A percentile compares a stretch with the other conserved stretches of the same genome.
Conservation (phyloP, 1,284 basidiomycete species). For the Pterulicium gracile region DNA sequence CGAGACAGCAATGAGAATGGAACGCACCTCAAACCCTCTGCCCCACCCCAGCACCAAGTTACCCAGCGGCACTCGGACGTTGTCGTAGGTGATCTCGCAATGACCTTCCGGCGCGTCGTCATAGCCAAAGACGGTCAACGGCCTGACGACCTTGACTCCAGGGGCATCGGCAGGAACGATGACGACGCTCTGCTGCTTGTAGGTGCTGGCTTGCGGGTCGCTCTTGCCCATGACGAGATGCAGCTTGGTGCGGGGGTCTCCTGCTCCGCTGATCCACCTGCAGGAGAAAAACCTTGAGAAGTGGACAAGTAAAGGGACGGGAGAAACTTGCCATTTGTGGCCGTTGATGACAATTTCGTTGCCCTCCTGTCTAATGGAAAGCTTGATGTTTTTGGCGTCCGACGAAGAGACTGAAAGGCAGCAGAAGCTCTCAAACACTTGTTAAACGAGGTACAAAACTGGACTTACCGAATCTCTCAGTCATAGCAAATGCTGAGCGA, state of each 20-base stretch:
- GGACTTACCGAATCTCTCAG: slow-evolving; percentile 71
- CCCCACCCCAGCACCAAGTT: slow-evolving; percentile 93
- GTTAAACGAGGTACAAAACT: too few relatives aligned
- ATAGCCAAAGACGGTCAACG: slow-evolving; percentile 90
- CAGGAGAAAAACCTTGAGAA: slow-evolving; percentile 5
- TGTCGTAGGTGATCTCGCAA: slow-evolving; percentile 90
- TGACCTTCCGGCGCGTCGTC: slow-evolving; percentile 96
- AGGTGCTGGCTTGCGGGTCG: slow-evolving; percentile 63
- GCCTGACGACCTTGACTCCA: slow-evolving; percentile 83
- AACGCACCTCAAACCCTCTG: slow-evolving; percentile 72
- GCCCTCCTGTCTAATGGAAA: slow-evolving; percentile 79
- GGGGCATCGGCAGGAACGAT: slow-evolving; percentile 82
- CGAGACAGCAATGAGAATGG: background rate
- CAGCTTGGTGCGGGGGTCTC: slow-evolving; percentile 82
- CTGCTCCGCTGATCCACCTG: slow-evolving; percentile 96
- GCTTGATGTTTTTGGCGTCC: slow-evolving; percentile 92
- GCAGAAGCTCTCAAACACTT: too few relatives aligned
- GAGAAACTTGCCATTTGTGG: slow-evolving; percentile 74
- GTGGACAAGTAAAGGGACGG: slow-evolving; percentile 2
- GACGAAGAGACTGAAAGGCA: slow-evolving; percentile 93
- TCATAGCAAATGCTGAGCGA: slow-evolving; percentile 92
- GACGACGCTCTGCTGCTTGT: slow-evolving; percentile 89
- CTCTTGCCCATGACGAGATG: slow-evolving; percentile 95
- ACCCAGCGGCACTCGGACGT: slow-evolving; percentile 78
- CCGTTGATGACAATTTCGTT: slow-evolving; percentile 91